These are phyloP conservation scores for Trichoderma gracile DNA, from an alignment of 2,329 filamentous ascomycete genomes.

Conservation along the genomic window DNA sequence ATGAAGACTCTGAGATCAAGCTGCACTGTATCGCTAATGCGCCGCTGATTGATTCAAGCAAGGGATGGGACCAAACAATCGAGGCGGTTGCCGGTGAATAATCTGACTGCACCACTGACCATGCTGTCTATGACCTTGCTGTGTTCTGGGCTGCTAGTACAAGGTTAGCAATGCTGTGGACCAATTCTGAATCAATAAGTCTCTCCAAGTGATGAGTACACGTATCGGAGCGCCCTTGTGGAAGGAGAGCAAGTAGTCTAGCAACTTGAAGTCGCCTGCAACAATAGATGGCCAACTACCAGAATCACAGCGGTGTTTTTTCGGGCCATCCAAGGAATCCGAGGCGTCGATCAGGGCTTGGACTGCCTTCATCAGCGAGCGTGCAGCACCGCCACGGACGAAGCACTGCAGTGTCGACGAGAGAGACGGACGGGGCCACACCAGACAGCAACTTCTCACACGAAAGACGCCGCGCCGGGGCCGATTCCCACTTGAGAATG, in stretches of 20 bases:
- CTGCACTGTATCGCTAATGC: neutral
- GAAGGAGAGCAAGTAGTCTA: neutral
- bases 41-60: constrained; percentile 19
- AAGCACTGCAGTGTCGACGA: neutral
- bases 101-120: neutral
- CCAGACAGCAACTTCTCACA: neutral
- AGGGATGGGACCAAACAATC: constrained; percentile 15
- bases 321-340: constrained; percentile 16
- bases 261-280: neutral
- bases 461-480: constrained; percentile 1
- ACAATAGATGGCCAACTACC: neutral
- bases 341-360: constrained; percentile 20
- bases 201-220: neutral
- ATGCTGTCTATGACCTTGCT: neutral
- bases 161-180: constrained; percentile 13
- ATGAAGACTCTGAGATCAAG: neutral
- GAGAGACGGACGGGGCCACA: neutral
- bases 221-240: constrained; percentile 1
- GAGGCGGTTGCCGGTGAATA: constrained; percentile 5
- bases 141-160: neutral
- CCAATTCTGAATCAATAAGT: neutral
- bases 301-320: neutral
- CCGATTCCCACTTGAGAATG: constrained; percentile 16
- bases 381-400: constrained; percentile 9
- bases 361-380: neutral